These are phyloP conservation scores for Pseudocercospora vitis DNA, from an alignment of 2,329 filamentous ascomycete genomes.

Conservation along the genomic window DNA sequence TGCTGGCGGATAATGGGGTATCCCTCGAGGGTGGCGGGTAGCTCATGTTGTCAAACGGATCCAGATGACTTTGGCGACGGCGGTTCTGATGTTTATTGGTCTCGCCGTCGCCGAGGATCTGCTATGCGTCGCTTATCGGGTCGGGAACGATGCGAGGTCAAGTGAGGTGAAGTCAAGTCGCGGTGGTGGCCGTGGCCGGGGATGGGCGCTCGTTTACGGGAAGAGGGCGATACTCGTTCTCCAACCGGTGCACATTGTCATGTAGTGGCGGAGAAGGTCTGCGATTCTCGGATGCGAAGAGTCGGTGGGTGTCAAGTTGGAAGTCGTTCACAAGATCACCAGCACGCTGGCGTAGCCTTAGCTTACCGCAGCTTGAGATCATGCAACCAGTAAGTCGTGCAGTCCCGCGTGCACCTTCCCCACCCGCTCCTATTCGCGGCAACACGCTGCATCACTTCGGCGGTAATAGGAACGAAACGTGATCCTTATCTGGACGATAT, in stretches of 20 bases:
- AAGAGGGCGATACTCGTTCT: too few species aligned
- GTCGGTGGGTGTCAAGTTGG: background rate
- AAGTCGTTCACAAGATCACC: background rate
- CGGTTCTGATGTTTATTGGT: too few species aligned
- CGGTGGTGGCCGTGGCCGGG: background rate
- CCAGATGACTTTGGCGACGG: too few species aligned
- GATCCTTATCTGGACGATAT: too few species aligned
- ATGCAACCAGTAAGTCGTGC: too few species aligned
- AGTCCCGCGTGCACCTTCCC: slow-evolving; percentile 2
- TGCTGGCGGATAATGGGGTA: background rate
- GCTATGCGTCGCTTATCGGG: too few species aligned
- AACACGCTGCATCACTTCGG: background rate
- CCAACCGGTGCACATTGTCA: background rate
- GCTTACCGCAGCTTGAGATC: slow-evolving; percentile 1
- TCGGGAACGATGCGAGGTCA: too few species aligned
- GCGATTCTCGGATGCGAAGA: background rate
- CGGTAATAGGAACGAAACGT: background rate
- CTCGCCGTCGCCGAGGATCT: background rate
- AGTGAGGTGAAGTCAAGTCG: too few species aligned
- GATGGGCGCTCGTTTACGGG: too few species aligned
- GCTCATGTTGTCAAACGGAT: too few species aligned
- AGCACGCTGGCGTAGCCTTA: background rate
- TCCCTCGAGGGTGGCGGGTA: slow-evolving; percentile 2
- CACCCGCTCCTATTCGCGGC: background rate
- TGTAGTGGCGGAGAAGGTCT: background rate